A percentile compares a stretch with the other conserved stretches of the same genome.
phyloP scores from a whole-genome alignment of 148 eudicot species.

The Fallopia convolvulus region DNA sequence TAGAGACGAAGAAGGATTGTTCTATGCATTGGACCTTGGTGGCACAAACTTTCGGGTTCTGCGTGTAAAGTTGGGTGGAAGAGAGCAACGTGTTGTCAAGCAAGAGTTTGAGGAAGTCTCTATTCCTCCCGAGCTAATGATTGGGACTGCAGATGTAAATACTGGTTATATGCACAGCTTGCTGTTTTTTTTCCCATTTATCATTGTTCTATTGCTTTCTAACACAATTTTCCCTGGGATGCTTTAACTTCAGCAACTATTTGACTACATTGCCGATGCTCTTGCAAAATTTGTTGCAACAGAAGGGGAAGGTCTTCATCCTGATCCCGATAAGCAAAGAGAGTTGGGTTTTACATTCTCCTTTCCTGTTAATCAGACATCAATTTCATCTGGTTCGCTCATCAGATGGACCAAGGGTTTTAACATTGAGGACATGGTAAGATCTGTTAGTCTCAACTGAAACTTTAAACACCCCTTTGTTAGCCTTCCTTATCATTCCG shows the following conservation, averaged over 20 bases:
- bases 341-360: conserved; percentile 99
- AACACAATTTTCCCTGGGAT: conserved; percentile 9
- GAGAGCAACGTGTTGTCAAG: conserved; percentile 47
- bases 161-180: background rate
- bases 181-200: background rate
- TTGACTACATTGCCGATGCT: conserved; percentile 78
- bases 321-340: conserved; percentile 67
- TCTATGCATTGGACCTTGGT: conserved; percentile 97
- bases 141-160: conserved; percentile 73
- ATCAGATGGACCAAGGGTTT: conserved; percentile 97
- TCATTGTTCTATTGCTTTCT: conserved; percentile 13
- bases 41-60: conserved; percentile 96
- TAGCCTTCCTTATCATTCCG: background rate
- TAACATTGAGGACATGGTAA: conserved; percentile 67
- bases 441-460: conserved; percentile 3
- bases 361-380: conserved; percentile 82
- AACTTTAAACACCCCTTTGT: background rate
- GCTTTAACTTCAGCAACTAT: conserved; percentile 57
- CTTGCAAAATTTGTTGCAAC: conserved; percentile 85
- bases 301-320: conserved; percentile 75
- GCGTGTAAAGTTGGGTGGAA: conserved; percentile 80
- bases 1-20: conserved; percentile 81
- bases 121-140: conserved; percentile 83
- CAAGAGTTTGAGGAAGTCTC: conserved; percentile 76
- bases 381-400: conserved; percentile 70